Conservation (phyloP, 2,329 filamentous ascomycete genomes). For the Ascosphaera apis region DNA sequence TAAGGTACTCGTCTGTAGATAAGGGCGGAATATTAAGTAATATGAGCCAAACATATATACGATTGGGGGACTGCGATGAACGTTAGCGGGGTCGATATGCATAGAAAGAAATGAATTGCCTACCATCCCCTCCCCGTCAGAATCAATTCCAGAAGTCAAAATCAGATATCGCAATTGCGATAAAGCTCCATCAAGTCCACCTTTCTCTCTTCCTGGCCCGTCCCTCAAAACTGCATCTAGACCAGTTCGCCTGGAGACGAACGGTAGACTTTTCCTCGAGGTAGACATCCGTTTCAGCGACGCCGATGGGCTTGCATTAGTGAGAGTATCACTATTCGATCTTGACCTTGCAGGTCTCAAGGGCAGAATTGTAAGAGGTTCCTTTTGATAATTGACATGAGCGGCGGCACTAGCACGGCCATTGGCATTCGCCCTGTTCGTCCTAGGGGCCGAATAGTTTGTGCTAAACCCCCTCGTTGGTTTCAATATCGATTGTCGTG, state of each 20-base stretch:
- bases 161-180: slow-evolving; percentile 26
- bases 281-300: too few species aligned
- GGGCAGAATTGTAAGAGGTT: too few species aligned
- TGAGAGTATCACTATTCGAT: too few species aligned
- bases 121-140: slow-evolving; percentile 31
- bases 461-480: slow-evolving; percentile 10
- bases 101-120: slow-evolving; percentile 4
- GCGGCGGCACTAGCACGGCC: too few species aligned
- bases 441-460: slow-evolving; percentile 7
- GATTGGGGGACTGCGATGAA: slow-evolving; percentile 43
- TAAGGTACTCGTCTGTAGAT: slow-evolving; percentile 68
- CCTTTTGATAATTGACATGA: too few species aligned
- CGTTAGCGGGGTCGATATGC: slow-evolving; percentile 5
- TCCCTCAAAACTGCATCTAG: slow-evolving; percentile 60
- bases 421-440: slow-evolving; percentile 21
- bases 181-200: slow-evolving; percentile 18
- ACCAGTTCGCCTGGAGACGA: slow-evolving; percentile 24
- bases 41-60: slow-evolving; percentile 92
- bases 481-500: slow-evolving; percentile 17
- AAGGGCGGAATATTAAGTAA: slow-evolving; percentile 72
- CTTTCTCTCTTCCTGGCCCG: slow-evolving; percentile 51
- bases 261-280: too few species aligned
- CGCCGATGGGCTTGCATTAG: too few species aligned
- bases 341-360: too few species aligned
- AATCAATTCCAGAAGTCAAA: slow-evolving; percentile 25